These are phyloP conservation scores for Niveomyces coronatus DNA, from an alignment of 2,329 filamentous ascomycete genomes.

Conservation along the genomic window DNA sequence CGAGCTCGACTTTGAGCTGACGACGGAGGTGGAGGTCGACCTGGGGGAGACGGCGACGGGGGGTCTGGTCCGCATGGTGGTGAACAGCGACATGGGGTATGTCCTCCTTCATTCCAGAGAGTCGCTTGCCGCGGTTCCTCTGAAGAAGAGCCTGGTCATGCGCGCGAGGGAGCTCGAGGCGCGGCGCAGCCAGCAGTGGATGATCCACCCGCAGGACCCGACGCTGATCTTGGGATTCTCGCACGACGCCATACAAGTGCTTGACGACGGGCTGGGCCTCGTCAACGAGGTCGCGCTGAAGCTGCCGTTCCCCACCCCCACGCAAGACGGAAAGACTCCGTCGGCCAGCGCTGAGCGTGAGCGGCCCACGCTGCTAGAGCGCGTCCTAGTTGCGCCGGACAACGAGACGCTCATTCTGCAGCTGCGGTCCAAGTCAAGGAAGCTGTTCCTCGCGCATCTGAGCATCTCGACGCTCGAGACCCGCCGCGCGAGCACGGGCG, in stretches of 20 bases:
- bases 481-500: no score
- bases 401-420: conserved; percentile 13
- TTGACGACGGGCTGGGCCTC: no score
- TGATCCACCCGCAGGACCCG: conserved; percentile 13
- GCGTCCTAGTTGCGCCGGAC: conserved; percentile 13
- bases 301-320: no score
- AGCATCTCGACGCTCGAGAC: no score
- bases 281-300: no score
- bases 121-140: neutral
- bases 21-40: neutral
- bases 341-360: no score
- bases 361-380: neutral
- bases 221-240: conserved; percentile 13
- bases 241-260: neutral
- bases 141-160: neutral
- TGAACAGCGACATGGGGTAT: neutral
- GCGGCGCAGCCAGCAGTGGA: no score
- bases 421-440: neutral
- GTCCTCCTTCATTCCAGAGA: neutral
- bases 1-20: neutral
- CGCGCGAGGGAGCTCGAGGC: neutral
- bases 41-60: neutral
- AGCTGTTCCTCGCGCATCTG: neutral
- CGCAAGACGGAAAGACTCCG: no score
- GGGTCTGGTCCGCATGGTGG: neutral